A percentile compares a stretch with the other conserved stretches of the same genome.
Evolutionary conservation across 805 yeast species (phyloP).

Genomic region (Ogataea nakhonphanomensis): DNA sequence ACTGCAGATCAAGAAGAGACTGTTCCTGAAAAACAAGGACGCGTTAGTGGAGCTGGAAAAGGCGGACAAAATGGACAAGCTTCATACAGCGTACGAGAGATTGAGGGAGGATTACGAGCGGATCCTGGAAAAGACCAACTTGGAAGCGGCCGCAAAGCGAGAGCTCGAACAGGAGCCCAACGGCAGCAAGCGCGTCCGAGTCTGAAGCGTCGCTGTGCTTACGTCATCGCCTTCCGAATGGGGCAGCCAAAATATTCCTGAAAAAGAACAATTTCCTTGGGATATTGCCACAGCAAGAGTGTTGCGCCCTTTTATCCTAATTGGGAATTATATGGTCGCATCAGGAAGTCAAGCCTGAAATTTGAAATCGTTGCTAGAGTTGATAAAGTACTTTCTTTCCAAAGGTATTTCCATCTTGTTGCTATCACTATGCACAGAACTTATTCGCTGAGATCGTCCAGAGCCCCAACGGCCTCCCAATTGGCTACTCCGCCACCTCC

Average conservation of each 20-base stretch:
- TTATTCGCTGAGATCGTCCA: slow-evolving; percentile 87
- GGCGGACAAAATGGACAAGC: slow-evolving; percentile 62
- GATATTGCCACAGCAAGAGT: slow-evolving; percentile 9
- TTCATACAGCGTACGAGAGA: slow-evolving; percentile 69
- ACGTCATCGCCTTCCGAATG: slow-evolving; percentile 11
- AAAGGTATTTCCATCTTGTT: not conserved
- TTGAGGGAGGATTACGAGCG: slow-evolving; percentile 70
- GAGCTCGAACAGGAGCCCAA: slow-evolving; percentile 5
- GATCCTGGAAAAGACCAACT: slow-evolving; percentile 38
- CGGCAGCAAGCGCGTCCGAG: slow-evolving; percentile 10
- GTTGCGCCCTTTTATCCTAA: slow-evolving; percentile 13
- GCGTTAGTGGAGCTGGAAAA: slow-evolving; percentile 64
- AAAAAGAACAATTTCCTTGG: slow-evolving; percentile 13
- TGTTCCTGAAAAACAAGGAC: slow-evolving; percentile 77
- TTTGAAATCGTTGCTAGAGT: slow-evolving; percentile 12
- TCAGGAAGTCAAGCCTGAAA: slow-evolving; percentile 15
- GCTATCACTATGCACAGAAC: slow-evolving; percentile 47
- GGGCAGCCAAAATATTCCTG: slow-evolving; percentile 18
- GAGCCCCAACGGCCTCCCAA: slow-evolving; percentile 98
- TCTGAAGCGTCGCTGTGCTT: not conserved
- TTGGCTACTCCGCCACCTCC: slow-evolving; percentile 92
- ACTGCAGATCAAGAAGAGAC: slow-evolving; percentile 65
- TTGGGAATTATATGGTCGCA: slow-evolving; percentile 17
- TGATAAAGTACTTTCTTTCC: slow-evolving; percentile 15
- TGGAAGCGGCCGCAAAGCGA: slow-evolving; percentile 14